Evolutionary conservation across 495 filamentous ascomycete species (phyloP), one percentile per base, ranked within the genome.

Genomic region (Neohortaea acidophila): DNA sequence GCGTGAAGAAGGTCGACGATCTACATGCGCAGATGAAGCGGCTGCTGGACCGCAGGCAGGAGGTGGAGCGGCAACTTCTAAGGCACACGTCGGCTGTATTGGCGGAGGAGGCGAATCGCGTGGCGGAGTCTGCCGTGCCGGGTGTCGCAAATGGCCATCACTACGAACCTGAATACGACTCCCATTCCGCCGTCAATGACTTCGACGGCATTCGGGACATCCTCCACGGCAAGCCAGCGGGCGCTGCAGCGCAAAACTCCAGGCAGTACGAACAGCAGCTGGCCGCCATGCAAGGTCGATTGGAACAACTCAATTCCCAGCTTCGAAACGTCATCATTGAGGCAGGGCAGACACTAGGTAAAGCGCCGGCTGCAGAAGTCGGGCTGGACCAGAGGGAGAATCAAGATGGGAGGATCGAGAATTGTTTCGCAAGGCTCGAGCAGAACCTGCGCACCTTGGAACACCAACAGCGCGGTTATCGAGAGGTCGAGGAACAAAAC

Each of bases 41-140:
- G 27, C 58, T 91, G 38, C 81, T 93, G 53, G 75, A 76, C 43
- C 65, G 79, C 35, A 59, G 71, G 22, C 73, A 83, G 51, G 72
- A 76, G 29, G 70, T 83, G 12, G 77, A 87, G 36, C 70, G 62
- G 42, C 66, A 72, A 29, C 57, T 94, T 39, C 57, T 94, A n/a
- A 72, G 85, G 52, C 89, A 97, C 56, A 94, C 84, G 0, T 84
- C 89, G 21, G 89, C 79, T 24, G 79, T 96, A 21, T 59, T 52
- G 33, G 47, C 43, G 1, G 47, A 45, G 24, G 41, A 50, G 42
- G 27, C 30, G 9, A 28, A 39, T 11, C 12, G n/a, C 8, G 43
- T n/a, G 17, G 35, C 23, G 14, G 24, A 27, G 10, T 21, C 29
- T 5, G 38, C 39, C 1, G 30, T 20, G 3, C 13, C 29, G 7